These are phyloP conservation scores for Staphylotrichum tortipilum DNA, from an alignment of 495 filamentous ascomycete species.

Conservation along the genomic window DNA sequence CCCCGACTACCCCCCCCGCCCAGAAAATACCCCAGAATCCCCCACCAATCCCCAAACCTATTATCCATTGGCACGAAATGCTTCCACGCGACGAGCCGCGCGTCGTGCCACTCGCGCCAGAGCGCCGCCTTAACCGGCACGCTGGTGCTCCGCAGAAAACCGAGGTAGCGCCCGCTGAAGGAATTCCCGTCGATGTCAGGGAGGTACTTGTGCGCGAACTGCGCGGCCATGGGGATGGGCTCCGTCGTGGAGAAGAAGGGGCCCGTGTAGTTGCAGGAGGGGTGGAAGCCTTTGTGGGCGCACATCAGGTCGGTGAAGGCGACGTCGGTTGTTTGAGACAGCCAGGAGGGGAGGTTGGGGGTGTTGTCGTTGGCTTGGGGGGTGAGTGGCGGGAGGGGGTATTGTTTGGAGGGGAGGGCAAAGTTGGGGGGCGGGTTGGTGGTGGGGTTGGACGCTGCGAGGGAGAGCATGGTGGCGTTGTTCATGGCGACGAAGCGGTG, in stretches of 20 bases:
- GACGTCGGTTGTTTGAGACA: slow-evolving; percentile 29
- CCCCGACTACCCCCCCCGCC: slow-evolving; percentile 44
- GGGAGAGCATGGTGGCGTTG: slow-evolving; percentile 52
- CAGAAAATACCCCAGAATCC: slow-evolving; percentile 72
- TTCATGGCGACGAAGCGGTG: slow-evolving; percentile 64
- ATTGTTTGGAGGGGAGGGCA: slow-evolving; percentile 31
- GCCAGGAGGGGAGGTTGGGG: slow-evolving; percentile 28
- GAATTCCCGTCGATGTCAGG: slow-evolving; percentile 67
- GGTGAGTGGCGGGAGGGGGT: slow-evolving; percentile 15
- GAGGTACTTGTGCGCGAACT: slow-evolving; percentile 55
- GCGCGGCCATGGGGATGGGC: slow-evolving; percentile 40
- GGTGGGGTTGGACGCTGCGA: slow-evolving; percentile 20
- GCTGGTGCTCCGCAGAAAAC: slow-evolving; percentile 57
- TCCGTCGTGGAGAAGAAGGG: slow-evolving; percentile 33
- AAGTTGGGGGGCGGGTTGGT: slow-evolving; percentile 17
- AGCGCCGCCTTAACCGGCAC: slow-evolving; percentile 65
- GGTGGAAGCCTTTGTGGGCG: slow-evolving; percentile 8
- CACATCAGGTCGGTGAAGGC: slow-evolving; percentile 41
- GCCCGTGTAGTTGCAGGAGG: slow-evolving; percentile 42
- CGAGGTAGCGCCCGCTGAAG: slow-evolving; percentile 64
- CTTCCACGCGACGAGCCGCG: slow-evolving; percentile 57
- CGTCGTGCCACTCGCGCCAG: slow-evolving; percentile 71
- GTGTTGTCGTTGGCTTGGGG: not conserved
- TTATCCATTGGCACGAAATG: slow-evolving; percentile 85
- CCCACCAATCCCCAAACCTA: slow-evolving; percentile 64